A percentile compares a stretch with the other conserved stretches of the same genome.
These are phyloP conservation scores for Chrysosphaeria jannelii DNA, from an alignment of 2,329 filamentous ascomycete genomes.

Conservation along the genomic window DNA sequence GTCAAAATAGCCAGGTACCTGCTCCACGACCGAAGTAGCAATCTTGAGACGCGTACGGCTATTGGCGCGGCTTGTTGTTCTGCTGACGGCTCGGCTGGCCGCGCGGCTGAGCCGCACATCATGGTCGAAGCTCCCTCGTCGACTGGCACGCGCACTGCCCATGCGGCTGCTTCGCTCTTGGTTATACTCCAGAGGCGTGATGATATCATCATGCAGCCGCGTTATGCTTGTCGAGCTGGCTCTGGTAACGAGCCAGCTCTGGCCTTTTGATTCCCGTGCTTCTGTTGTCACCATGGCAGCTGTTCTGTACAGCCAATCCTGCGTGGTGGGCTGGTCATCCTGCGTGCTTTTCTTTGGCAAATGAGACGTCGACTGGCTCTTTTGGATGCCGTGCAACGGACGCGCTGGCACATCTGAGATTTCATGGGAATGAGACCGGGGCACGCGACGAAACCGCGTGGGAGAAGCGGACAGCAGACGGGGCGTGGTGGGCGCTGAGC, in stretches of 20 bases:
- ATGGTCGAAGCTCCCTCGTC: conserved; percentile 5
- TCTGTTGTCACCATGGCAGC: conserved; percentile 30
- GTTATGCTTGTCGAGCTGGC: conserved; percentile 32
- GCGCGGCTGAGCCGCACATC: conserved; percentile 7
- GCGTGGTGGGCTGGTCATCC: conserved; percentile 5
- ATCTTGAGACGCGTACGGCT: no score
- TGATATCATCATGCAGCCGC: conserved; percentile 17
- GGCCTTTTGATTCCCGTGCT: conserved; percentile 34
- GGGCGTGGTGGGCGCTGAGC: conserved; percentile 32
- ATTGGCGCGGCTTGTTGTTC: conserved; percentile 12
- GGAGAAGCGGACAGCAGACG: conserved; percentile 28
- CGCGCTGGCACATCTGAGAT: no score
- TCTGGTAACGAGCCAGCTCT: conserved; percentile 34
- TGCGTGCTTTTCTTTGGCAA: conserved; percentile 10
- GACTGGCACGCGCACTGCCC: conserved; percentile 17
- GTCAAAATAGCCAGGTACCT: no score
- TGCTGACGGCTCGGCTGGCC: conserved; percentile 15
- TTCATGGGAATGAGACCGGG: conserved; percentile 9
- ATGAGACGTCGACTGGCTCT: conserved; percentile 33
- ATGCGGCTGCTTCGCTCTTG: no score
- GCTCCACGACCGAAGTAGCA: no score
- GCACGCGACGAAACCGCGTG: conserved; percentile 11
- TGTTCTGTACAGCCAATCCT: conserved; percentile 33
- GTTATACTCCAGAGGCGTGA: no score
- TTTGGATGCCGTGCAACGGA: no score